These are phyloP conservation scores for Hyaloscypha hepaticicola DNA, from an alignment of 495 filamentous ascomycete genomes.

Conservation along the genomic window DNA sequence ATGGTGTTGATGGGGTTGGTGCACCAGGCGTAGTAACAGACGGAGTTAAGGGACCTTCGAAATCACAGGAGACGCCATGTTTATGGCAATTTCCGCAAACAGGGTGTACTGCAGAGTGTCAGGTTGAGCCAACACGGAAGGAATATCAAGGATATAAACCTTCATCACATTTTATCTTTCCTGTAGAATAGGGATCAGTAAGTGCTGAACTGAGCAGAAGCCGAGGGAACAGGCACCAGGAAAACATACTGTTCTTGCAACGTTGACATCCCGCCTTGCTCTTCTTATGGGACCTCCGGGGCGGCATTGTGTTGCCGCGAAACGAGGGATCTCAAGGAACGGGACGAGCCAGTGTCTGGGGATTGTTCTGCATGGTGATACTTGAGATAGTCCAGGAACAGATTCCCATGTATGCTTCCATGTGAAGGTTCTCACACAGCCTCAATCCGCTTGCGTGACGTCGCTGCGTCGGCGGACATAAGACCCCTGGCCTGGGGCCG, in stretches of 20 bases:
- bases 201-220: not conserved
- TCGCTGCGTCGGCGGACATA: no score
- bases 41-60: constrained; percentile 39
- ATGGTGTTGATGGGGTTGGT: not conserved
- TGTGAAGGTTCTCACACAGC: not conserved
- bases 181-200: not conserved
- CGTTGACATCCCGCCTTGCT: constrained; percentile 58
- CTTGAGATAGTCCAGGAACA: not conserved
- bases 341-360: constrained; percentile 8
- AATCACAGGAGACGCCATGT: constrained; percentile 63
- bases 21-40: constrained; percentile 34
- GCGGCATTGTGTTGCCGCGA: constrained; percentile 37
- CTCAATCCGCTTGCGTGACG: no score
- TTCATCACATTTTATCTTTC: constrained; percentile 59
- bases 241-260: constrained; percentile 47
- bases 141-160: not conserved
- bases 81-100: constrained; percentile 61
- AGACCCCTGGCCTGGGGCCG: no score
- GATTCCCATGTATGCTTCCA: not conserved
- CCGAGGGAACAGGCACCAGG: not conserved
- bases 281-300: constrained; percentile 63
- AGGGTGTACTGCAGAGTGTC: constrained; percentile 53
- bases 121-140: constrained; percentile 7
- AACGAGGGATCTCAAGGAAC: constrained; percentile 19
- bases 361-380: constrained; percentile 9